Evolutionary conservation across 1,284 basidiomycete genomes (phyloP).

Genomic region (Ceratobasidium theobromae): DNA sequence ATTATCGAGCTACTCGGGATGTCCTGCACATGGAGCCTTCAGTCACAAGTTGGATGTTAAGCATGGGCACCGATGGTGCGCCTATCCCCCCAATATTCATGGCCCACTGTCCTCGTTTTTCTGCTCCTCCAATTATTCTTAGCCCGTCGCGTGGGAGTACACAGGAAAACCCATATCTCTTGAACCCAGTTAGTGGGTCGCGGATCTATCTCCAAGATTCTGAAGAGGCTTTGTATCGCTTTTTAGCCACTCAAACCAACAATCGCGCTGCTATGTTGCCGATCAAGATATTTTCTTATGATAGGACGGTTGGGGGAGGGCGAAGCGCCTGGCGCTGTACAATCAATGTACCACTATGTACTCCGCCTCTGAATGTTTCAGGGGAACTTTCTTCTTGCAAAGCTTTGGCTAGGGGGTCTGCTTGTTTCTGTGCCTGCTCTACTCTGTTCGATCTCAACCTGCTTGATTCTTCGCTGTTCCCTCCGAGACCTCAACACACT

Average conservation of each 20-base stretch:
- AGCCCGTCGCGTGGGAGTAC: slow-evolving; percentile 49
- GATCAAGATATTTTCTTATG: slow-evolving; percentile 1
- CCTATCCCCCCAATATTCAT: slow-evolving; percentile 37
- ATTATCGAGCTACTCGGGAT: slow-evolving; percentile 52
- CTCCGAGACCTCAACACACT: slow-evolving; percentile 17
- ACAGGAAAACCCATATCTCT: slow-evolving; percentile 48
- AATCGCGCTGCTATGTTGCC: not conserved
- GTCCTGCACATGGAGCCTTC: slow-evolving; percentile 40
- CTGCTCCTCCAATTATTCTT: slow-evolving; percentile 52
- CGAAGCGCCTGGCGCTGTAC: slow-evolving; percentile 45
- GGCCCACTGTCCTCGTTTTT: slow-evolving; percentile 45
- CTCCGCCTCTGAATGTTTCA: slow-evolving; percentile 47
- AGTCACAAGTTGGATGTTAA: slow-evolving; percentile 53
- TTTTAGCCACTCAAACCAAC: slow-evolving; percentile 41
- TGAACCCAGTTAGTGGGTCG: slow-evolving; percentile 60
- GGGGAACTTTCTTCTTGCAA: slow-evolving; percentile 52
- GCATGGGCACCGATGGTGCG: slow-evolving; percentile 29
- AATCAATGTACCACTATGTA: slow-evolving; percentile 51
- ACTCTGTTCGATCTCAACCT: slow-evolving; percentile 53
- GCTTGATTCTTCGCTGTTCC: slow-evolving; percentile 41
- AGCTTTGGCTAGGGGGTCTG: slow-evolving; percentile 57
- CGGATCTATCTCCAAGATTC: slow-evolving; percentile 58
- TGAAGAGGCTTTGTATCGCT: slow-evolving; percentile 55
- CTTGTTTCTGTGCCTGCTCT: slow-evolving; percentile 58
- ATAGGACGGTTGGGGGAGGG: not conserved